Base-by-base conservation (phyloP, 2,329 filamentous ascomycete genomes). In the Pseudogymnoascus sp. region DNA sequence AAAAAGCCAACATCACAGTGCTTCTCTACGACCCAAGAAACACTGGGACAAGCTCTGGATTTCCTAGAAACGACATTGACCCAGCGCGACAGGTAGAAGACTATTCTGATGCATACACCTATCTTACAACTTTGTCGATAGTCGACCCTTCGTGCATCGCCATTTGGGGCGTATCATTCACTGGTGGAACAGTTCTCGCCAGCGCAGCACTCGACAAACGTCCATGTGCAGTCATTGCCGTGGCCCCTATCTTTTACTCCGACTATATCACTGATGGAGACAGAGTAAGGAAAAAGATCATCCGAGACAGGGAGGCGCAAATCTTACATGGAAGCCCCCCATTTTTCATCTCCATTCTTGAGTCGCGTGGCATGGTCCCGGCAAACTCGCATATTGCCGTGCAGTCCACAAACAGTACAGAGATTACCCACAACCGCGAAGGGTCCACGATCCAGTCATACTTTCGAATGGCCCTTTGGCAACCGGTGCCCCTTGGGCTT, bases 181-280 rank as follows among this genome's bases (percentile, higher is more conserved):
- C 68, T 44, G 76, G 73, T n/a, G 74, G 72, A 10, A 71, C 77
- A 64, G 74, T 74, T 5, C 65, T 78, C 1, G 70, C 66, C 26
- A 71, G 76, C 24, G 76, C 72, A n/a, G 76, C 76, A 6, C 65
- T 73, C 0, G 77, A 79, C 64, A 70, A 70, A 14, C 67, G 76
- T 40, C 73, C 76, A 35, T 76, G 75, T 62, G 71, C 69, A 21
- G 74, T 76, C 3, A 63, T 76, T 10, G 66, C 69, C 6, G 59
- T 72, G 40, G 40, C 40, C 19, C 40, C 40, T 13, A 42, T 42
- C 10, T 42, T 42, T 16, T 21, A 42, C 16, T 42, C 40, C 19
- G 40, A 42, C 16, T 42, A 42, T 42, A 21, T 42, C 10, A 42
- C 40, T 13, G 60, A 61, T 14, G 33, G 40, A 8, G 16, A 42